phyloP scores from a whole-genome alignment of 2,329 filamentous ascomycete species.

The Diaporthe sp. region DNA sequence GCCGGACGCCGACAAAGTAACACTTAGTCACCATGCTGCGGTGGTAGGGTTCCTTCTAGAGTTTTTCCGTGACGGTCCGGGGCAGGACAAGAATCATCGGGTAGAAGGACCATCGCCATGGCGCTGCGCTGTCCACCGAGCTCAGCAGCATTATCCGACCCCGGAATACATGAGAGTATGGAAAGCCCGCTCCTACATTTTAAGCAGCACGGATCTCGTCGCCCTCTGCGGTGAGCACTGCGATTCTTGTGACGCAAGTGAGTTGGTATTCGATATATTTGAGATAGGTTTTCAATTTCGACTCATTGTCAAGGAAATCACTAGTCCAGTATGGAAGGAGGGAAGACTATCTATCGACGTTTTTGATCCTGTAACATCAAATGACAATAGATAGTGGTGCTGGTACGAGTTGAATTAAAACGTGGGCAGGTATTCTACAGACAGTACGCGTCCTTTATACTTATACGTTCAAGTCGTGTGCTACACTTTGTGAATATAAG shows the following conservation, averaged over 20 bases:
- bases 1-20: neutral
- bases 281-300: neutral
- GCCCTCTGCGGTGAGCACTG: neutral
- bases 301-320: neutral
- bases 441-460: no score
- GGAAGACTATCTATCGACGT: neutral
- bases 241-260: neutral
- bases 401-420: neutral
- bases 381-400: neutral
- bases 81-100: neutral
- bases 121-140: neutral
- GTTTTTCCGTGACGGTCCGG: neutral
- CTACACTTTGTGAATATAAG: neutral
- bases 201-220: neutral
- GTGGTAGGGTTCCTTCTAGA: neutral
- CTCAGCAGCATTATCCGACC: neutral
- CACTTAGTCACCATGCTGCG: neutral
- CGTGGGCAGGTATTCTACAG: no score
- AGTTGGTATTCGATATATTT: neutral
- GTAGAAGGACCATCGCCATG: neutral
- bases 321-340: neutral
- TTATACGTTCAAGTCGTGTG: accelerated
- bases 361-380: neutral
- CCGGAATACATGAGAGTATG: neutral
- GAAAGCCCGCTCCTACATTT: neutral